These are phyloP conservation scores for Diaporthe ampelina DNA, from an alignment of 2,329 filamentous ascomycete genomes.

Conservation along the genomic window DNA sequence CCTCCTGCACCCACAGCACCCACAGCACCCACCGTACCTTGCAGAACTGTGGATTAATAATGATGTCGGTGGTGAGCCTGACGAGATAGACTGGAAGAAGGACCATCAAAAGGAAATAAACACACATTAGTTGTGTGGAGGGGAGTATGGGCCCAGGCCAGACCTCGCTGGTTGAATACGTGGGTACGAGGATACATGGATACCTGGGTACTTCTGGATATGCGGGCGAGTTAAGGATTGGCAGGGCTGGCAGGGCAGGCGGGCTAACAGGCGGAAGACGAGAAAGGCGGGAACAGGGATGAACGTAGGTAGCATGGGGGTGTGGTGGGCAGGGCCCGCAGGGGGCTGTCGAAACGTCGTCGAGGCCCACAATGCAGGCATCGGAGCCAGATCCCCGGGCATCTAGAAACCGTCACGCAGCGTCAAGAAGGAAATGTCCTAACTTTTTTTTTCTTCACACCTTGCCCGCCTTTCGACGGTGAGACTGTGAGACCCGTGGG, in stretches of 20 bases:
- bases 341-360: conserved; percentile 22
- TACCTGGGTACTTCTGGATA: not conserved
- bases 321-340: conserved; percentile 24
- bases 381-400: conserved; percentile 34
- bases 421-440: not conserved
- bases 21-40: conserved; percentile 4
- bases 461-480: not conserved
- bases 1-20: not conserved
- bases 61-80: conserved; percentile 17
- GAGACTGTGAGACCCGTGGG: conserved; percentile 20
- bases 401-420: conserved; percentile 27
- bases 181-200: not conserved
- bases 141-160: conserved; percentile 8
- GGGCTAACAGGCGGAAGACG: conserved; percentile 32
- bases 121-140: conserved; percentile 33
- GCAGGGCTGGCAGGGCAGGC: not conserved
- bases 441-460: not conserved
- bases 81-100: not conserved
- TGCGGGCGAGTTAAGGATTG: conserved; percentile 14
- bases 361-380: conserved; percentile 11
- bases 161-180: not conserved
- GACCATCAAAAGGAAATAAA: conserved; percentile 21
- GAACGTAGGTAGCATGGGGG: not conserved
- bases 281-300: conserved; percentile 33
- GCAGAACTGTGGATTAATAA: conserved; percentile 33